Conservation (phyloP, 2,329 filamentous ascomycete genomes). For the Tolypocladium album region DNA sequence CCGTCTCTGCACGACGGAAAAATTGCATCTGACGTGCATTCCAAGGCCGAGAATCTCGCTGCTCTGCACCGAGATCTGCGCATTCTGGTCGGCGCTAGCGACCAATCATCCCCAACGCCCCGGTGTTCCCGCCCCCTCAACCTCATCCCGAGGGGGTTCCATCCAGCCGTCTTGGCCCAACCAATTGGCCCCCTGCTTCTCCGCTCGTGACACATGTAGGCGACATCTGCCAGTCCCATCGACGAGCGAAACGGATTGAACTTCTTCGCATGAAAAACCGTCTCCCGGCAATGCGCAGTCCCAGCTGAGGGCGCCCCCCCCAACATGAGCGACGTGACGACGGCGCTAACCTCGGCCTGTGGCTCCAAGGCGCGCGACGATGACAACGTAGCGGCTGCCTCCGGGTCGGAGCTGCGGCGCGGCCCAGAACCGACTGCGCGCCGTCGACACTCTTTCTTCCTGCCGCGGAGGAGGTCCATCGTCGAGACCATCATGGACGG, state of each 20-base stretch:
- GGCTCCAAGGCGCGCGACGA: conserved; percentile 18
- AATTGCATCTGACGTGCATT: not conserved
- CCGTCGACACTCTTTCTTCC: conserved; percentile 46
- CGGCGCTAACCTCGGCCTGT: conserved; percentile 26
- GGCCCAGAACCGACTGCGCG: conserved; percentile 22
- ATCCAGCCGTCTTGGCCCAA: not conserved
- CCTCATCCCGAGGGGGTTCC: not conserved
- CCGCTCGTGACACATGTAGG: not conserved
- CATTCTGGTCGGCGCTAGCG: not conserved
- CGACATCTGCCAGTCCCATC: not conserved
- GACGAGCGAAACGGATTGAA: not conserved
- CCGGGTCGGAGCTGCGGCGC: conserved; percentile 27
- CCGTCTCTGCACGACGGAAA: not conserved
- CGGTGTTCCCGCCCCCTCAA: not conserved
- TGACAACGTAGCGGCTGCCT: conserved; percentile 21
- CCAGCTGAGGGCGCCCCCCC: not conserved
- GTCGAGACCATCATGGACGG: conserved; percentile 50
- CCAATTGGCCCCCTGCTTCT: conserved; percentile 1
- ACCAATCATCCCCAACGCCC: not conserved
- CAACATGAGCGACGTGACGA: conserved; percentile 27
- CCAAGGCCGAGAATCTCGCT: not conserved
- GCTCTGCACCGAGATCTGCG: not conserved
- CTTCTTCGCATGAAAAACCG: not conserved
- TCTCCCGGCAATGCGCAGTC: not conserved
- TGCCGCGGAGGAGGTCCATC: conserved; percentile 47